A percentile compares a stretch with the other conserved stretches of the same genome.
These are phyloP conservation scores for Penicillium psychrosexuale DNA, from an alignment of 2,329 filamentous ascomycete species.

Conservation along the genomic window DNA sequence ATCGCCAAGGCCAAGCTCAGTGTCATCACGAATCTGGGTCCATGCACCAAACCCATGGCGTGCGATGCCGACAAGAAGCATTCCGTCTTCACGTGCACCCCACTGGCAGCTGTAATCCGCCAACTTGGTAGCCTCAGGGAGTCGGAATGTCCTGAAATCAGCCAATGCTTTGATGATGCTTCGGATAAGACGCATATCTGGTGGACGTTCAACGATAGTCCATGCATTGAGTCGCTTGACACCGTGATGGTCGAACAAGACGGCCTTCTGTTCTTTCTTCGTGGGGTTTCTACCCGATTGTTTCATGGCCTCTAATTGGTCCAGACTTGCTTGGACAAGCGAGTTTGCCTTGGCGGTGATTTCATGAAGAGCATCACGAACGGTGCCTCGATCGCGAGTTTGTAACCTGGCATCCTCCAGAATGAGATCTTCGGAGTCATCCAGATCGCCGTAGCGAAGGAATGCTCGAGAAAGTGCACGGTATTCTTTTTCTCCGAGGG, in stretches of 20 bases:
- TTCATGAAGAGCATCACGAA: slow-evolving; percentile 72
- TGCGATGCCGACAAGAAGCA: slow-evolving; percentile 92
- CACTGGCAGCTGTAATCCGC: slow-evolving; percentile 89
- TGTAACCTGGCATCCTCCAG: slow-evolving; percentile 79
- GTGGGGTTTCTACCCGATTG: slow-evolving; percentile 75
- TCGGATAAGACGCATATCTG: slow-evolving; percentile 80
- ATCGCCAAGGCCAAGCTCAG: slow-evolving; percentile 77
- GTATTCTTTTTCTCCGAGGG: slow-evolving; percentile 87
- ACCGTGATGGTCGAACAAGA: slow-evolving; percentile 89
- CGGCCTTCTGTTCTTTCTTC: slow-evolving; percentile 97
- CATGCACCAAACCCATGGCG: slow-evolving; percentile 94
- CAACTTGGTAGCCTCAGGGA: slow-evolving; percentile 87
- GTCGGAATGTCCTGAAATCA: slow-evolving; percentile 76
- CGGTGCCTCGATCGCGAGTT: slow-evolving; percentile 76
- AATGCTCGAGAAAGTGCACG: slow-evolving; percentile 88
- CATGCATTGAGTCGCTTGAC: slow-evolving; percentile 95
- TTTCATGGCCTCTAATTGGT: slow-evolving; percentile 62
- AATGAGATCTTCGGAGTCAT: slow-evolving; percentile 83
- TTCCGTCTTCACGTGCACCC: slow-evolving; percentile 91
- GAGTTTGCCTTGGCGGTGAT: slow-evolving; percentile 69
- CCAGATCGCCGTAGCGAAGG: slow-evolving; percentile 84
- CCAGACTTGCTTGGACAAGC: slow-evolving; percentile 71
- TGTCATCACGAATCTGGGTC: slow-evolving; percentile 89
- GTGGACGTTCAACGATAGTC: slow-evolving; percentile 86
- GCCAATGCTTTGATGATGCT: slow-evolving; percentile 62